Evolutionary conservation across 2,329 filamentous ascomycete species (phyloP), one percentile per base, ranked within the genome.

Genomic region (Diaporthe destruens): DNA sequence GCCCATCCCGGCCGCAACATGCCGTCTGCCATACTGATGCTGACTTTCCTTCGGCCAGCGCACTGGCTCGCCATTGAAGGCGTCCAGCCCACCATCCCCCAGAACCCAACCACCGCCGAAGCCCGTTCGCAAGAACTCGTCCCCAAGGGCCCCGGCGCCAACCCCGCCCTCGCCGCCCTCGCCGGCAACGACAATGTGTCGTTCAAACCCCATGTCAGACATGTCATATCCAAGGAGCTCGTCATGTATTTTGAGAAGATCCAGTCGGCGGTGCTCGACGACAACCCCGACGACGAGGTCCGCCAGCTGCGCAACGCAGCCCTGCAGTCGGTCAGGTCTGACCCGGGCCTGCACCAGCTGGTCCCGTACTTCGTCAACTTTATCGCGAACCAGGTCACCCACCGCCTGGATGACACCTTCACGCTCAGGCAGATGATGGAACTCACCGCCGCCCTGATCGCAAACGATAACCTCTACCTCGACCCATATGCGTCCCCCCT

Each of bases 61-160:
- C 96, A 99, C 83, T 99, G 96, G 96, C 91, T 98, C 74, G 95
- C 96, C 29, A 94, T 99, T 63, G 96, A 99, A 86, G 96, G 96
- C 73, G 96, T 98, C 36, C 96, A 99, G 81, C 96, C 96, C 2
- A 94, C 95, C 0, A 98, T 98, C 77, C 95, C 96, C 1, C 96
- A 98, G 82, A 99, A 99, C 81, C 96, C 96, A 8, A 96, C 95
- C 1, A 91, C 93, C 7, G 91, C 91, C 79, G 95, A 98, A 81
- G 92, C 94, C 39, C 89, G 94, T 74, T 91, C 93, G 67, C 93
- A 95, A 80, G 95, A 98, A 78, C 88, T 98, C 39, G 87, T 97
- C 23, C 93, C 95, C 42, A 98, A 98, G 84, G 96, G 95, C 7
- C 92, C 94, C 4, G 94, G 94, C 75, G 94, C 94, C 29, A 98